A percentile compares a stretch with the other conserved stretches of the same genome.
These are phyloP conservation scores for Rhodosporidiobolus odoratus DNA, from an alignment of 768 basidiomycete genomes.

Conservation along the genomic window DNA sequence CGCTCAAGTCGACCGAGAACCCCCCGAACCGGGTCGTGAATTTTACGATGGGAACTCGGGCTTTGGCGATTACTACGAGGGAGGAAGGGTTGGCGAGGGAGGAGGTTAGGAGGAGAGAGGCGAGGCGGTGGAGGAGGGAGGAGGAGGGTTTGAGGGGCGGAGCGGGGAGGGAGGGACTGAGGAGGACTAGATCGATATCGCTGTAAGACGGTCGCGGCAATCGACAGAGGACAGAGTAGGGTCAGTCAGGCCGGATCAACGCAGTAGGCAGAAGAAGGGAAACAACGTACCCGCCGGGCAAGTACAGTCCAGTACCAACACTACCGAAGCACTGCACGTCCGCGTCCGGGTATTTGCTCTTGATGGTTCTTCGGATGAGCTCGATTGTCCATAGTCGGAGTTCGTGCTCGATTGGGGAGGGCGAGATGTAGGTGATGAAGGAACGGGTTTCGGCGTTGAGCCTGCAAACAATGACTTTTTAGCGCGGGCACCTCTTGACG, in stretches of 20 bases:
- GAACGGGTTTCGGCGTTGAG: conserved; percentile 79
- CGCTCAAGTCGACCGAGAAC: conserved; percentile 85
- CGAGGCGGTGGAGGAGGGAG: conserved; percentile 61
- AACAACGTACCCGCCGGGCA: conserved; percentile 78
- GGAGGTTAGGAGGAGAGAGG: conserved; percentile 66
- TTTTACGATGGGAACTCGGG: conserved; percentile 95
- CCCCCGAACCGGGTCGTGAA: conserved; percentile 70
- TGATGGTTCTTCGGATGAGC: conserved; percentile 63
- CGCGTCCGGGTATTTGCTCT: conserved; percentile 68
- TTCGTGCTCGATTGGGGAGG: conserved; percentile 77
- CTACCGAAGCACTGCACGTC: conserved; percentile 81
- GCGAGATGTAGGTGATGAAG: conserved; percentile 80
- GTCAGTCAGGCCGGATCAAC: too few relatives aligned
- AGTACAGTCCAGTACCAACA: conserved; percentile 85
- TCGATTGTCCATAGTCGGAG: conserved; percentile 67
- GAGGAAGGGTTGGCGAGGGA: conserved; percentile 61
- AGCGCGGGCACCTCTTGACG: neutral
- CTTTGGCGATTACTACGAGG: conserved; percentile 83
- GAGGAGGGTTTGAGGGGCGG: conserved; percentile 60
- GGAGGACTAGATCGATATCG: conserved; percentile 89
- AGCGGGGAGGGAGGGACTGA: conserved; percentile 69
- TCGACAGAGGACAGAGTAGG: neutral
- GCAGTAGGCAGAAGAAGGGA: neutral
- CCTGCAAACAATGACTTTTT: conserved; percentile 51
- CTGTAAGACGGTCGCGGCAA: conserved; percentile 49